phyloP scores from a whole-genome alignment of 805 yeast species.

The Lipomyces starkeyi region DNA sequence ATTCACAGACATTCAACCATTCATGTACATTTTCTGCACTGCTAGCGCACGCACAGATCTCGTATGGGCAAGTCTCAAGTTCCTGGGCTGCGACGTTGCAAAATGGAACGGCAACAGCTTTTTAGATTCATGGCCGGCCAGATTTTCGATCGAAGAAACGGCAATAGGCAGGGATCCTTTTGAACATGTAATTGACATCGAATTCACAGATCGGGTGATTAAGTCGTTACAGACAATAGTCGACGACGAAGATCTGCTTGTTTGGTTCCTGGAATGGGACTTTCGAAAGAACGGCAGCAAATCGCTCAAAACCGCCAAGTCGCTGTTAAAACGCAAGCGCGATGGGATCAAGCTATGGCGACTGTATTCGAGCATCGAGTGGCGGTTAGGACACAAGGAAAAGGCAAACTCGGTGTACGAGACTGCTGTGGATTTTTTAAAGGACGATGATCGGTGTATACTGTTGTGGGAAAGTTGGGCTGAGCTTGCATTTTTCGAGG shows the following conservation, averaged over 20 bases:
- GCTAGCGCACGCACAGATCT: conserved; percentile 10
- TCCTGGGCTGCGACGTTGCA: conserved; percentile 32
- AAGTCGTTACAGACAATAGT: conserved; percentile 3
- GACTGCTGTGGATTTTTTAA: conserved; percentile 12
- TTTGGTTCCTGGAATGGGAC: conserved; percentile 21
- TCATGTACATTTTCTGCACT: conserved; percentile 22
- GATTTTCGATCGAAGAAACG: conserved; percentile 1
- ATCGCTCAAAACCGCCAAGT: conserved; percentile 11
- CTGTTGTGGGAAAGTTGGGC: conserved; percentile 24
- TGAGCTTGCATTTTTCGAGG: conserved; percentile 4
- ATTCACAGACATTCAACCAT: conserved; percentile 36
- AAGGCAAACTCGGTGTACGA: conserved; percentile 13
- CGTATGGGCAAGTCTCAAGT: conserved; percentile 32
- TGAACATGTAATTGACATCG: conserved; percentile 1
- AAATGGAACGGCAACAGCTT: conserved; percentile 6
- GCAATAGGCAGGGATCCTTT: neutral
- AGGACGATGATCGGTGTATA: conserved; percentile 9
- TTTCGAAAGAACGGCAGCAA: neutral
- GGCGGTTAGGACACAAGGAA: conserved; percentile 15
- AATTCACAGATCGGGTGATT: conserved; percentile 13
- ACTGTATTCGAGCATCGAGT: conserved; percentile 20
- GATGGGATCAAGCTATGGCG: conserved; percentile 25
- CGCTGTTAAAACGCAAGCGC: conserved; percentile 14
- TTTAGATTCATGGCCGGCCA: conserved; percentile 20
- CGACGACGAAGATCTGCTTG: conserved; percentile 19